A percentile compares a stretch with the other conserved stretches of the same genome.
These are phyloP conservation scores for Candida sithepensis DNA, from an alignment of 805 yeast genomes.

Conservation along the genomic window DNA sequence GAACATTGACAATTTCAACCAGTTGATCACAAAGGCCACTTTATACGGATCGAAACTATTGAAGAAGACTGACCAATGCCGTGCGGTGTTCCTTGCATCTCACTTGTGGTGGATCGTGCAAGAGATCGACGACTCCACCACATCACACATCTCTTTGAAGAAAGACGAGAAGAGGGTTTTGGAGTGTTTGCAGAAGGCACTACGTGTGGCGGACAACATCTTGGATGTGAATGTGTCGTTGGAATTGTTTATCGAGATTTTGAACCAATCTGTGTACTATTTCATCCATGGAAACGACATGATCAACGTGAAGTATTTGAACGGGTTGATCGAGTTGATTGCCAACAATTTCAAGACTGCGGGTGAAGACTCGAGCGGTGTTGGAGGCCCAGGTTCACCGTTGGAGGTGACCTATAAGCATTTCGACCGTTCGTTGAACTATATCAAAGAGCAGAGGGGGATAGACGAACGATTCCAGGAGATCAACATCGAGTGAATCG, in stretches of 20 bases:
- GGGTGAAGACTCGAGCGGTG: slow-evolving; percentile 8
- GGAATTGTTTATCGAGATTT: slow-evolving; percentile 84
- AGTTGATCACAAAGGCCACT: slow-evolving; percentile 79
- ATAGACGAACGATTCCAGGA: slow-evolving; percentile 66
- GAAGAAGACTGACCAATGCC: slow-evolving; percentile 92
- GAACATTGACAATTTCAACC: slow-evolving; percentile 66
- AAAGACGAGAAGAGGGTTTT: slow-evolving; percentile 66
- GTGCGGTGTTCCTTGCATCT: slow-evolving; percentile 82
- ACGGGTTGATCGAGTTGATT: slow-evolving; percentile 82
- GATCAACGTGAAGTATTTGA: slow-evolving; percentile 72
- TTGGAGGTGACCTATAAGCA: slow-evolving; percentile 43
- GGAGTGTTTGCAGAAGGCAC: slow-evolving; percentile 85
- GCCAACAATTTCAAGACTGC: slow-evolving; percentile 50
- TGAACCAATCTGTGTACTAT: slow-evolving; percentile 81
- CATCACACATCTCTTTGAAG: slow-evolving; percentile 26
- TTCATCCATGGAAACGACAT: slow-evolving; percentile 74
- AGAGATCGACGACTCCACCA: slow-evolving; percentile 27
- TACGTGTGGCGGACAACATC: slow-evolving; percentile 91
- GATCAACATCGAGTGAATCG: slow-evolving; percentile 27
- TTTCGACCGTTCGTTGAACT: slow-evolving; percentile 69
- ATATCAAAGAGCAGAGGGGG: slow-evolving; percentile 63
- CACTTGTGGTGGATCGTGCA: slow-evolving; percentile 95
- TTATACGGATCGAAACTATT: slow-evolving; percentile 83
- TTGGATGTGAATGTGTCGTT: slow-evolving; percentile 73
- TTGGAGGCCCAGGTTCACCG: slow-evolving; percentile 2